Evolutionary conservation across 1,284 basidiomycete genomes (phyloP).

Genomic region (Polyporus tsugae): DNA sequence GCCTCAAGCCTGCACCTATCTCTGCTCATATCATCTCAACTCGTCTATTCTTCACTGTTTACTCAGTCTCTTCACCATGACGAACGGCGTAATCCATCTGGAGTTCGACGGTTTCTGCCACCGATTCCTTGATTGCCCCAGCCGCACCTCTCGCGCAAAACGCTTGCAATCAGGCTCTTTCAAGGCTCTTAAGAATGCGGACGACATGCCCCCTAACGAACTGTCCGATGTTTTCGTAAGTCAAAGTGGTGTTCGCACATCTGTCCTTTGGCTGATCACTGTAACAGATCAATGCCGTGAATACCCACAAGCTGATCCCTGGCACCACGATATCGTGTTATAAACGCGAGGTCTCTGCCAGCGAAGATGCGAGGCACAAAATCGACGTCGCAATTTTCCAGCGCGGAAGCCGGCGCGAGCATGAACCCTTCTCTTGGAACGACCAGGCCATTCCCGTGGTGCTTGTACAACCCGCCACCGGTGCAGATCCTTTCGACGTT

Average conservation of each 20-base stretch:
- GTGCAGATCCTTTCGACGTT: conserved; percentile 5
- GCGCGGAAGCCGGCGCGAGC: too few species aligned
- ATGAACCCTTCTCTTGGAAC: background rate
- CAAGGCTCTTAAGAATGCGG: background rate
- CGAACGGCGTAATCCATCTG: background rate
- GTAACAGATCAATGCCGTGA: background rate
- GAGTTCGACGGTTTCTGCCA: background rate
- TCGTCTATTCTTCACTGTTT: background rate
- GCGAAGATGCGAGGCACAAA: background rate
- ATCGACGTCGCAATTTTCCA: conserved; percentile 3
- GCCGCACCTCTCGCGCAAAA: background rate
- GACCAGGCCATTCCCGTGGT: conserved; percentile 4
- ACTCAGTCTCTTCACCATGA: background rate
- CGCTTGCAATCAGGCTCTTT: background rate
- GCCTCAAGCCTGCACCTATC: too few species aligned
- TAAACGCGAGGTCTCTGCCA: background rate
- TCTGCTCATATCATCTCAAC: too few species aligned
- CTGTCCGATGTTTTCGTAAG: background rate
- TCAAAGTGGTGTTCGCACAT: background rate
- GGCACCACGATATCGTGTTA: background rate
- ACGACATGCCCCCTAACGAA: background rate
- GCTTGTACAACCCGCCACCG: background rate
- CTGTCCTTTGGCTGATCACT: background rate
- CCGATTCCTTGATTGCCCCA: background rate
- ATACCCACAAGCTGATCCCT: background rate